phyloP scores from a whole-genome alignment of 2,329 filamentous ascomycete species.

The Fusarium compactum region DNA sequence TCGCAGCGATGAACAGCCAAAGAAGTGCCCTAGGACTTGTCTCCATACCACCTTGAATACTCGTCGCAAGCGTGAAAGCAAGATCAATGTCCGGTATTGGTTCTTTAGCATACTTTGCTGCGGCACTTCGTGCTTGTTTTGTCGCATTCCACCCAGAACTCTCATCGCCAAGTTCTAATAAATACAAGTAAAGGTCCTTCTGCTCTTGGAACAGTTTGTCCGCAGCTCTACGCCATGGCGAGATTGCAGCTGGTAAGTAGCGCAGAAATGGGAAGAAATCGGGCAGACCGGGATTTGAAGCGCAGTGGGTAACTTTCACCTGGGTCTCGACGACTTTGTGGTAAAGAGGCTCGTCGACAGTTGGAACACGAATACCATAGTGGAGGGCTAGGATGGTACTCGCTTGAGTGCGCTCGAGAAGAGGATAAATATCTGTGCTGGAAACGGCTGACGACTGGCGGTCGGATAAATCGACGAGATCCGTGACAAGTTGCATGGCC shows the following conservation, averaged over 20 bases:
- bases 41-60: not conserved
- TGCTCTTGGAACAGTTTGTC: not conserved
- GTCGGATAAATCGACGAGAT: not conserved
- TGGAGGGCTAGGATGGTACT: not conserved
- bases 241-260: not conserved
- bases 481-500: not conserved
- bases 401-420: not conserved
- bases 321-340: not conserved
- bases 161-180: not conserved
- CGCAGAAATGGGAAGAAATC: not conserved
- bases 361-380: not conserved
- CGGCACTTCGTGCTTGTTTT: not conserved
- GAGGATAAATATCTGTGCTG: not conserved
- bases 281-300: not conserved
- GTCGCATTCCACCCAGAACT: not conserved
- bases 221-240: not conserved
- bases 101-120: not conserved
- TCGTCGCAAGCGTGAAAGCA: not conserved
- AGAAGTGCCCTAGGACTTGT: not conserved
- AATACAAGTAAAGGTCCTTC: not conserved
- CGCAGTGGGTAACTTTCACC: not conserved
- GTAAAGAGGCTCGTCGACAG: not conserved
- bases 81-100: not conserved
- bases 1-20: not conserved
- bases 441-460: rapidly evolving